Base-by-base conservation (phyloP, 2,329 filamentous ascomycete species). In the Neofusicoccum ribis region DNA sequence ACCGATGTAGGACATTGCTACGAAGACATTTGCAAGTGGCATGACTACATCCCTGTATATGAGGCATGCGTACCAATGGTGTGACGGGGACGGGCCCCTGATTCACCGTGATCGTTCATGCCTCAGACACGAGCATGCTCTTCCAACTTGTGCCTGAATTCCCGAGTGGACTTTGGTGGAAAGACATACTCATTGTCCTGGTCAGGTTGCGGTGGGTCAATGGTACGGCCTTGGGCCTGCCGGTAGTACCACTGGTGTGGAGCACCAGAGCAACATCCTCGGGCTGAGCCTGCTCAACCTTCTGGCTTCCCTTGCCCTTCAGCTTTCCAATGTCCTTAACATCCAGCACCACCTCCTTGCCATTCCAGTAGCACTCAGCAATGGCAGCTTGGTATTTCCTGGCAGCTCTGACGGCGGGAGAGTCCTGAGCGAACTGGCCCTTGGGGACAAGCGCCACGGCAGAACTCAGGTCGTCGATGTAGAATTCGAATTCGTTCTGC, bases 401-500 rank as follows among this genome's bases (percentile, higher is more conserved):
- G 7, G 91, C 92, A 0, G 92, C 92, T 72, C 87, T 86, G 34
- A 95, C 90, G 31, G 90, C 91, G 12, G 91, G 85, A 9, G 87
- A 88, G 74, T 89, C 82, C 70, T 88, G 84, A 11, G 83, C 82
- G 71, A 87, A 91, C 14, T 89, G 86, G 15, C 91, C 91, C 70
- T 83, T 83, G 12, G 92, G 91, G 9, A 96, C 89, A 41, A 96
- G 82, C 37, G 92, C 86, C 66, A 96, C 81, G 39, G 89, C 89
- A 5, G 92, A 94, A 74, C 89, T 91, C 71, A 96, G 83, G 75
- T 96, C 92, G 69, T 93, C 89, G 72, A 96, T 94, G 78, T 95
- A 96, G 79, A 96, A 96, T 76, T 93, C 91, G 75, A 93, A 93
- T 78, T 93, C 91, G 44, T 76, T 95, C 92, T 95, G 91, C 81